These are phyloP conservation scores for Oleoguttula mirabilis DNA, from an alignment of 495 filamentous ascomycete genomes.

Conservation along the genomic window DNA sequence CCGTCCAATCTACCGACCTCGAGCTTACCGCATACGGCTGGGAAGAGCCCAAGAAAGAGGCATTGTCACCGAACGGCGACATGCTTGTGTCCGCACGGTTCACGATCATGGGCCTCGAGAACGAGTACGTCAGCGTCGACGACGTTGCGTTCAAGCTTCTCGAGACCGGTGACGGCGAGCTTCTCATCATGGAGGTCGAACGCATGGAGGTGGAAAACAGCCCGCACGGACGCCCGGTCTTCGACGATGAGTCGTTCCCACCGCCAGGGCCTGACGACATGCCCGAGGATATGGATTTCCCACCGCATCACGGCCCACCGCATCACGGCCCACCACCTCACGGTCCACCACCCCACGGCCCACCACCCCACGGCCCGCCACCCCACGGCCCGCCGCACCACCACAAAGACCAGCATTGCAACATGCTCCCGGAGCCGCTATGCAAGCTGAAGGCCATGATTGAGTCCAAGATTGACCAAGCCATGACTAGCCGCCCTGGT, in stretches of 20 bases:
- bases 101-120: slow-evolving; percentile 4
- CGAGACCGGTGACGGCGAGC: slow-evolving; percentile 7
- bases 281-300: not conserved
- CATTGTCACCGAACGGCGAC: slow-evolving; percentile 4
- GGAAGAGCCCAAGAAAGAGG: not conserved
- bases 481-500: not conserved
- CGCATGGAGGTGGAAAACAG: not conserved
- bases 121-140: slow-evolving; percentile 1
- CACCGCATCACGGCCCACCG: not conserved
- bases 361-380: not conserved
- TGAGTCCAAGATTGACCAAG: slow-evolving; percentile 6
- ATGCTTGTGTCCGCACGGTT: not conserved
- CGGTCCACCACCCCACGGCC: too few relatives aligned
- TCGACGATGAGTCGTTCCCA: not conserved
- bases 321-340: too few relatives aligned
- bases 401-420: not conserved
- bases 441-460: slow-evolving; percentile 7
- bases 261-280: not conserved
- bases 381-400: not conserved
- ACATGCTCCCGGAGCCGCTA: slow-evolving; percentile 9
- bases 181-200: slow-evolving; percentile 6
- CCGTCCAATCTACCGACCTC: slow-evolving; percentile 1
- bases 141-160: slow-evolving; percentile 6
- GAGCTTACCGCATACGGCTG: not conserved
- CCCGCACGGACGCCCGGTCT: too few relatives aligned